Conservation (phyloP, 2,329 filamentous ascomycete species). For the Aureobasidium mangrovei region DNA sequence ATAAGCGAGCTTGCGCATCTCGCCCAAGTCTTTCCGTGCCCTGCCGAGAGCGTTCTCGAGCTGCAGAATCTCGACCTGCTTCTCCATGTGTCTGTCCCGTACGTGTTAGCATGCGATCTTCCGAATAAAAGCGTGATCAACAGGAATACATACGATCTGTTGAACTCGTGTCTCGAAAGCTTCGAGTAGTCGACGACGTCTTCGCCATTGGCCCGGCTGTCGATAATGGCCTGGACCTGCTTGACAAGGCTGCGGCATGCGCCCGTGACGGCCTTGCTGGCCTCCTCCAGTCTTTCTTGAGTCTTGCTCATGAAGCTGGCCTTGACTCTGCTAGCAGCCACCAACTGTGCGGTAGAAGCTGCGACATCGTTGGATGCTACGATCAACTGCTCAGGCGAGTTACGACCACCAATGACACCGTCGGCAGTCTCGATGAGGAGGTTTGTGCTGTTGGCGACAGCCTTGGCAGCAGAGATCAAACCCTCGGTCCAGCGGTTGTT, state of each 20-base stretch:
- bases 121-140: not conserved
- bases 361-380: conserved; percentile 96
- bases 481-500: conserved; percentile 99
- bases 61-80: conserved; percentile 89
- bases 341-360: conserved; percentile 90
- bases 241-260: conserved; percentile 82
- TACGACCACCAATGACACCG: conserved; percentile 82
- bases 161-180: conserved; percentile 91
- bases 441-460: conserved; percentile 87
- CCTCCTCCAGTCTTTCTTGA: conserved; percentile 82
- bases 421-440: conserved; percentile 96
- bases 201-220: conserved; percentile 67
- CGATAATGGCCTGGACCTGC: conserved; percentile 91
- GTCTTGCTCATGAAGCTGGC: conserved; percentile 97
- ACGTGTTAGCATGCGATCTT: conserved; percentile 18
- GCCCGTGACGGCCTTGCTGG: conserved; percentile 83
- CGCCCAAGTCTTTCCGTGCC: conserved; percentile 75
- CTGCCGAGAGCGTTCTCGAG: conserved; percentile 77
- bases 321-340: conserved; percentile 92
- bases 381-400: conserved; percentile 93
- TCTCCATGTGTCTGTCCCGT: conserved; percentile 7
- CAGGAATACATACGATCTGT: conserved; percentile 68
- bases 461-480: conserved; percentile 93
- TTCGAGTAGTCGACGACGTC: conserved; percentile 81
- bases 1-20: conserved; percentile 98